Base-by-base conservation (phyloP, 2,329 filamentous ascomycete genomes). In the Fusarium temperatum region DNA sequence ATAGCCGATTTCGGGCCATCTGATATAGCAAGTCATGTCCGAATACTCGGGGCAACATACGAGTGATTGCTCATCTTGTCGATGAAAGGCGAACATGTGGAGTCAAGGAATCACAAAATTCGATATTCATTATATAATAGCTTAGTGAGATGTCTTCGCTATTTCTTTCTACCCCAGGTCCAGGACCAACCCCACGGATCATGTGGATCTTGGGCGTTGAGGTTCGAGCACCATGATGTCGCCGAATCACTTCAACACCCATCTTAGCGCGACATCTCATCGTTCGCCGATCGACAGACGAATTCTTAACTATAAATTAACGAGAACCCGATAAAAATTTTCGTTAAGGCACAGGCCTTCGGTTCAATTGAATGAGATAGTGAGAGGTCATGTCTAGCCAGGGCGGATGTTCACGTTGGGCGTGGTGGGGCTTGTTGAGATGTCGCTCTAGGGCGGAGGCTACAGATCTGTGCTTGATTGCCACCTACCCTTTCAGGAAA, bases 341-440 rank as follows among this genome's bases (percentile, higher is more conserved):
- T 24, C 24, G 24, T 24, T 24, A 24, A 24, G 24, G 24, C 14
- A 6, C 0, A 10, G 35, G 0, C 4, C 1, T 17, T 26, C 32
- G 14, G 1, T n/a, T 41, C 14, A 42, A 39, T 4, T 48, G 20
- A 41, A n/a, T 17, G 11, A 38, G 17, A 3, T 39, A 26, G 18
- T 15, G 17, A 26, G n/a, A 14, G 17, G n/a, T 6, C 12, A 57
- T 74, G 70, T 74, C 66, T 30, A 26, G 24, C 18, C 26, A 73
- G 54, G 70, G 70, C 66, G 70, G 70, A 74, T 66, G 66, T 73
- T 47, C 30, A 67, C 10, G 41, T 71, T 73, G 66, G 70, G 70
- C 66, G 70, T 42, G 24, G 70, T 73, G 70, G 70, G 70, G 70
- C 66, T 50, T 11, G 36, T 66, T 38, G n/a, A 26, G 38, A 38